These are phyloP conservation scores for Sporothrix pseudoabietina DNA, from an alignment of 2,329 filamentous ascomycete genomes.

Conservation along the genomic window DNA sequence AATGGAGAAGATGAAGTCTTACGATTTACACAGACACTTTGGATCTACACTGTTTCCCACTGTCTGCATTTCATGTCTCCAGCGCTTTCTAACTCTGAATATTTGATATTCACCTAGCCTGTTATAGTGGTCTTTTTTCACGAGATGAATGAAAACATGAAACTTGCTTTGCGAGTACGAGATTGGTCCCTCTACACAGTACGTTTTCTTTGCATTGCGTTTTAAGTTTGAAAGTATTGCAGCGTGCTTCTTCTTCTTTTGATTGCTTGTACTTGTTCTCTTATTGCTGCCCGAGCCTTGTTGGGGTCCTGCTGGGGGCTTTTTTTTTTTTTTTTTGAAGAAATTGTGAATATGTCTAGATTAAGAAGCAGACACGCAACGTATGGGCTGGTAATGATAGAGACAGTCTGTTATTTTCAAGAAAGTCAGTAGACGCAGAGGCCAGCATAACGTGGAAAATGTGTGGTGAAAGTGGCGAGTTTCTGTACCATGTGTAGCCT, in stretches of 20 bases:
- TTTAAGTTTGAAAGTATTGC: background rate
- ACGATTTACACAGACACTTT: background rate
- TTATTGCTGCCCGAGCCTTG: background rate
- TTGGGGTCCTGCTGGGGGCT: background rate
- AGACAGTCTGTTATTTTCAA: background rate
- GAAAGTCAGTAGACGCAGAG: background rate
- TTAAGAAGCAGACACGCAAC: background rate
- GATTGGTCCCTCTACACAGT: background rate
- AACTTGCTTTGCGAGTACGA: background rate
- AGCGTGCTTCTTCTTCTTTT: slow-evolving; percentile 11
- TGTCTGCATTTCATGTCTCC: background rate
- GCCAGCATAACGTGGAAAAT: background rate
- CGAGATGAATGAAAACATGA: background rate
- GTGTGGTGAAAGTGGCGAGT: background rate
- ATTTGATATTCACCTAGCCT: background rate
- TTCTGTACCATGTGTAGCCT: background rate
- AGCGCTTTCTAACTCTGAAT: background rate
- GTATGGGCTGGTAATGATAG: background rate
- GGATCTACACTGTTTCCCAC: background rate
- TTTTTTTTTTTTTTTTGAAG: background rate
- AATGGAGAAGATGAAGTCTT: slow-evolving; percentile 15
- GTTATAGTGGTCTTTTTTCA: background rate
- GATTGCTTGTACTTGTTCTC: background rate
- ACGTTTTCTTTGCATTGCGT: background rate
- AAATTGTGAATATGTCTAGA: background rate